These are phyloP conservation scores for Cadophora gregata DNA, from an alignment of 2,329 filamentous ascomycete genomes.

Conservation along the genomic window DNA sequence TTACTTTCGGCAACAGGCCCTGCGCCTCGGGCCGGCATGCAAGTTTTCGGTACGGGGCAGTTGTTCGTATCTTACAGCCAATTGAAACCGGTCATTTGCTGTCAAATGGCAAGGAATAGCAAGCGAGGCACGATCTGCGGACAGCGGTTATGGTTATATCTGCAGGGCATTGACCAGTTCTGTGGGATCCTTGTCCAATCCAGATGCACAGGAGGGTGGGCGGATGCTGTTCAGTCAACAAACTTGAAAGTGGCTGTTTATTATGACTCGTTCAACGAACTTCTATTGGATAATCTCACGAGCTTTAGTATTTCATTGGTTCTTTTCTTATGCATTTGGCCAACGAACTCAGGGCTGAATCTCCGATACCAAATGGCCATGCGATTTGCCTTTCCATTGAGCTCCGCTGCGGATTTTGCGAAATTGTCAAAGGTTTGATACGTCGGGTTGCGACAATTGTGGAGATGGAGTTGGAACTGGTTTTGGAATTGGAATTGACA, in stretches of 20 bases:
- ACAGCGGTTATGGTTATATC: not conserved
- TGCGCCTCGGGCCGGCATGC: constrained; percentile 7
- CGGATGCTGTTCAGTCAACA: not conserved
- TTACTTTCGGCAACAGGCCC: not conserved
- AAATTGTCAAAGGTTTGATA: not conserved
- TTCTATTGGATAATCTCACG: not conserved
- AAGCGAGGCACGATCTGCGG: constrained; percentile 4
- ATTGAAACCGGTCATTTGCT: not conserved
- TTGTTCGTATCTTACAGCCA: not conserved
- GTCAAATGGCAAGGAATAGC: not conserved
- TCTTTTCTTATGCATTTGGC: not conserved
- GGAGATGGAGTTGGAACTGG: not conserved
- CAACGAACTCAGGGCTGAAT: not conserved
- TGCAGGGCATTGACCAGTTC: not conserved
- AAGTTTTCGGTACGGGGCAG: not conserved
- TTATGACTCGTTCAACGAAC: not conserved
- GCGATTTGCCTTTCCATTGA: not conserved
- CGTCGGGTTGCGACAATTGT: not conserved
- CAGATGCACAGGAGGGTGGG: not conserved
- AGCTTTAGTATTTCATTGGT: not conserved
- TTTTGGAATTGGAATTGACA: not conserved
- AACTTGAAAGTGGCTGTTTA: not conserved
- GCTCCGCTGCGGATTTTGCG: not conserved
- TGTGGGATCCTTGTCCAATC: constrained; percentile 2
- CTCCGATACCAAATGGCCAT: not conserved